Percentiles rank a stretch among this genome's conserved stretches.
Conservation (phyloP, 1,284 basidiomycete species). For the Xerocomus minutiporus region DNA sequence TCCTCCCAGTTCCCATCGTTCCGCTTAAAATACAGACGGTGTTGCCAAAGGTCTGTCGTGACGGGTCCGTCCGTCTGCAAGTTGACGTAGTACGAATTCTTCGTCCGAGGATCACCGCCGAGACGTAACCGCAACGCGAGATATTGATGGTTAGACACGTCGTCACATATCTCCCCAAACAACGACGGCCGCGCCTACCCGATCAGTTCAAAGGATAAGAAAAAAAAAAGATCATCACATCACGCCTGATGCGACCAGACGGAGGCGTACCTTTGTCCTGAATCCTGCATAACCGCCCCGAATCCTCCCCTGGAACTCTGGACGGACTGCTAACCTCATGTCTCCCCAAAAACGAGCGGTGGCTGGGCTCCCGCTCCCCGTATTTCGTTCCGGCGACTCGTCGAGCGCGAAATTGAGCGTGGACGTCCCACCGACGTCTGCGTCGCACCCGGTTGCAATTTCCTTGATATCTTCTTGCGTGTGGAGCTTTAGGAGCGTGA, state of each 20-base stretch:
- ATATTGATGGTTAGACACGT: constrained; percentile 75
- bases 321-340: constrained; percentile 62
- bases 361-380: constrained; percentile 37
- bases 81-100: constrained; percentile 83
- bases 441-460: constrained; percentile 74
- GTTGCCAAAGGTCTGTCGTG: constrained; percentile 83
- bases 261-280: constrained; percentile 61
- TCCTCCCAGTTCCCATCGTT: constrained; percentile 80
- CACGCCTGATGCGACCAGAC: background rate
- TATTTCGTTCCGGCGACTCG: constrained; percentile 40
- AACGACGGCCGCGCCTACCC: constrained; percentile 60
- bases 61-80: constrained; percentile 80
- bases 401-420: constrained; percentile 66
- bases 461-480: constrained; percentile 52
- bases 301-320: constrained; percentile 56
- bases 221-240: background rate
- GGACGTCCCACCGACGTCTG: constrained; percentile 83
- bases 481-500: constrained; percentile 61
- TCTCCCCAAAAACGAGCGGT: constrained; percentile 72
- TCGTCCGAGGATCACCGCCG: constrained; percentile 63
- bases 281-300: constrained; percentile 82
- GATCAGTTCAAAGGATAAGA: too few relatives aligned
- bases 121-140: constrained; percentile 74
- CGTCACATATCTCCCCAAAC: constrained; percentile 79
- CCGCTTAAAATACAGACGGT: constrained; percentile 73